phyloP scores from a whole-genome alignment of 1,284 basidiomycete genomes.

The Veloporphyrellus conicus region DNA sequence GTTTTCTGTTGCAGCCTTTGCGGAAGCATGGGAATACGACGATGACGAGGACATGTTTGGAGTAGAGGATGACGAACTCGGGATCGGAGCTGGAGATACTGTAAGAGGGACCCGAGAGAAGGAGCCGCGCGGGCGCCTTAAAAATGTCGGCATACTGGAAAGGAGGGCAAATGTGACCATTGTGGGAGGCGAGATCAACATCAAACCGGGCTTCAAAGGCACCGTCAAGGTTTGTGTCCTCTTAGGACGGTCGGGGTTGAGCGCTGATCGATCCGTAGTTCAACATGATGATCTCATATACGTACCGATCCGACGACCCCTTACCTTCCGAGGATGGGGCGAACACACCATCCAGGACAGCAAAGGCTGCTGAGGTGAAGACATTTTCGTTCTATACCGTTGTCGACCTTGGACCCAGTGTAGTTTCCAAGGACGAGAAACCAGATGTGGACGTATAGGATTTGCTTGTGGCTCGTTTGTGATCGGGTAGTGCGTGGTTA shows the following conservation, averaged over 20 bases:
- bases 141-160: slow-evolving; percentile 76
- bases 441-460: slow-evolving; percentile 27
- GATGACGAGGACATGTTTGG: slow-evolving; percentile 83
- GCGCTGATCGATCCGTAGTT: slow-evolving; percentile 50
- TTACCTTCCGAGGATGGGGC: slow-evolving; percentile 56
- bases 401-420: slow-evolving; percentile 69
- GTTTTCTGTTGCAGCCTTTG: slow-evolving; percentile 82
- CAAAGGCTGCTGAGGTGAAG: slow-evolving; percentile 64
- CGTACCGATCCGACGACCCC: slow-evolving; percentile 84
- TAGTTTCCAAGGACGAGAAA: slow-evolving; percentile 56
- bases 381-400: slow-evolving; percentile 84
- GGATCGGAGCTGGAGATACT: slow-evolving; percentile 37
- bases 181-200: slow-evolving; percentile 77
- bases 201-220: slow-evolving; percentile 70
- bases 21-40: slow-evolving; percentile 94
- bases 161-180: slow-evolving; percentile 83
- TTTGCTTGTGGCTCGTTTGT: too few relatives aligned
- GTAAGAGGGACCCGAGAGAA: slow-evolving; percentile 36
- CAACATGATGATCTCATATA: slow-evolving; percentile 88
- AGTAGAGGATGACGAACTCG: slow-evolving; percentile 64
- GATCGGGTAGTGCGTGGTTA: too few relatives aligned
- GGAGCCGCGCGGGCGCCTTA: slow-evolving; percentile 50
- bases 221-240: slow-evolving; percentile 60
- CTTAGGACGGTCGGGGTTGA: background rate
- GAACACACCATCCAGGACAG: slow-evolving; percentile 44